Evolutionary conservation across 495 filamentous ascomycete species (phyloP), one percentile per base, ranked within the genome.

Genomic region (Chaetomium tenue): DNA sequence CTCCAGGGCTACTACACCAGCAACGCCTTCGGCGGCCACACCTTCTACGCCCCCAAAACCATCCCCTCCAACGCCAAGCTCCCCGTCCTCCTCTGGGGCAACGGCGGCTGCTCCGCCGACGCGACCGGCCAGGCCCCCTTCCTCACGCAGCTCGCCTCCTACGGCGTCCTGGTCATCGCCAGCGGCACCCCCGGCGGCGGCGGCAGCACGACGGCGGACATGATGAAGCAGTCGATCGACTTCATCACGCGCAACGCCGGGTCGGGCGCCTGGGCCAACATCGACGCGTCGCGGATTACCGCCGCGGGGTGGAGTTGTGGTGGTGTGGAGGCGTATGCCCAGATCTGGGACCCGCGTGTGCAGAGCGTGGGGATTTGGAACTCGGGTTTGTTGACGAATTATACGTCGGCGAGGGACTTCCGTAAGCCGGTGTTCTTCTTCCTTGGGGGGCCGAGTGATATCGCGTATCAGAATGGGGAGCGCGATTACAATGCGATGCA

Each of bases 61-160:
- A n/a, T 33, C 16, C 52, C 52, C 8, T 18, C 73, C 9, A 26
- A 39, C n/a, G 9, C 50, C 58, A 64, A 71, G 44, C 52, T 80
- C 48, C 65, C 59, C 33, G 57, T 76, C 63, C 54, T 77, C 58
- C 54, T 78, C 60, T 76, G 74, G 73, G 74, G 73, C 50, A 73
- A 76, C 64, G 74, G 74, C 61, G 73, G 54, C 50, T 76, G 74
- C 71, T 60, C 53, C 20, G 66, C 67, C 63, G 57, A 72, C 55
- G 68, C 67, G 26, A 61, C 63, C 12, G 40, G 25, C 51, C 54
- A 60, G 1, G 54, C 15, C 15, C 16, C 47, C 30, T 64, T 73
- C 39, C 68, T 77, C 16, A 59, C 57, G 20, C 54, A 75, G 20
- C 26, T 74, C 20, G 70, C 72, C 28, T 70, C 71, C 18, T 63